Evolutionary conservation across 1,284 basidiomycete genomes (phyloP), one percentile per base, ranked within the genome.

Genomic region (Puccinia coronata): DNA sequence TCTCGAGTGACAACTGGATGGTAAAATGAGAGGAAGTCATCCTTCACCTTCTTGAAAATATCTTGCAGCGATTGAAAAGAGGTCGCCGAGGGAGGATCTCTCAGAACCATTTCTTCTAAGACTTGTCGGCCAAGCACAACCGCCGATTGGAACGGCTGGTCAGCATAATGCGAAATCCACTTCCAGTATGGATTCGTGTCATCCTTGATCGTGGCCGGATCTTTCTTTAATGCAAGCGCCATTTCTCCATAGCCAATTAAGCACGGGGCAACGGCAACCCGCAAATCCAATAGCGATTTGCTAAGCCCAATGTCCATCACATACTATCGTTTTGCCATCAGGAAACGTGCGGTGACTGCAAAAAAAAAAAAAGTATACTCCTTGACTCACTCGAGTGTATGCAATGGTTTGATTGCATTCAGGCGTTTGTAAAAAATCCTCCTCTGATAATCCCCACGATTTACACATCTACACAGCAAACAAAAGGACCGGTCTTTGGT

Each of bases 191-290:
- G 55, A 28, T 57, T 57, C 25, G 55, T 12, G n/a, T 28, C n/a
- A 31, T 57, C 55, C 18, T 57, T 57, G n/a, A 57, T 18, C 9
- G 55, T 57, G 2, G 25, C n/a, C 18, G 55, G 55, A 25, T 57
- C n/a, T 23, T 31, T 25, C n/a, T 57, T 57, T 16, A 57, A 18
- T 28, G 25, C 8, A 2, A 57, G 25, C 25, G 55, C 55, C 55
- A 57, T 57, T 28, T 57, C 55, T 25, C 55, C 55, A 84, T 98
- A 98, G 0, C 96, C 96, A 0, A 97, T 87, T 18, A 97, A 88
- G 86, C 96, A 98, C 5, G 93, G 92, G 23, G 92, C 90, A 1
- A 96, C 89, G 0, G 93, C 93, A 85, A 97, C 91, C 31, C 93
- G 87, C 16, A 96, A 87, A 82, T 91, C 91, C 39, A 91, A 89